phyloP scores from a whole-genome alignment of 169 alveolate species.

The Babesia caballi region DNA sequence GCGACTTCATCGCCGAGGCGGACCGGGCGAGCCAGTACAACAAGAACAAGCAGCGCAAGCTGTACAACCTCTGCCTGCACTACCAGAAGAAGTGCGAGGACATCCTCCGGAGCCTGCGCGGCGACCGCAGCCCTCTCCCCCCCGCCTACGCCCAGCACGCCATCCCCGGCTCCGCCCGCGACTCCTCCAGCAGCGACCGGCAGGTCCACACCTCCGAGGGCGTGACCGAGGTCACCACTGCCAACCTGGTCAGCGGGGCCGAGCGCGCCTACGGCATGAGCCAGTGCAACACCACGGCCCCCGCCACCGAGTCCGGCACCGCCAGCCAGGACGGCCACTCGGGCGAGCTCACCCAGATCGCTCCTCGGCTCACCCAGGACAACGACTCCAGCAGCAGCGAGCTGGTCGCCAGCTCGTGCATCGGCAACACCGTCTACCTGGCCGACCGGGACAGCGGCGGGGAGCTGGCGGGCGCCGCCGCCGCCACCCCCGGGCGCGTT shows the following conservation, averaged over 20 bases:
- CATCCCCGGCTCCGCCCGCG: too few species aligned
- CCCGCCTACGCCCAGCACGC: not conserved
- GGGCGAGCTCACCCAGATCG: not conserved
- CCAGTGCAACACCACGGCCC: constrained; percentile 20
- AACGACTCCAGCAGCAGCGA: not conserved
- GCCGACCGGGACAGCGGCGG: too few species aligned
- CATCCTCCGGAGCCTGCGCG: not conserved
- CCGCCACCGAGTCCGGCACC: not conserved
- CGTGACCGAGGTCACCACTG: constrained; percentile 1
- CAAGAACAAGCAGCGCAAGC: constrained; percentile 27
- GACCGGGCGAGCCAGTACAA: constrained; percentile 45
- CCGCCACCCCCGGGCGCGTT: too few species aligned
- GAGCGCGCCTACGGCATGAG: not conserved
- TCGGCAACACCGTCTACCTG: too few species aligned
- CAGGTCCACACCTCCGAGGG: not conserved
- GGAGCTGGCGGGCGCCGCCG: too few species aligned
- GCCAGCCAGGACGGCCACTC: not conserved
- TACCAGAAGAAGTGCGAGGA: constrained; percentile 22
- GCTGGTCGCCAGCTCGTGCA: too few species aligned
- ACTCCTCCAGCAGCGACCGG: not conserved
- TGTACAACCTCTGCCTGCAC: constrained; percentile 36
- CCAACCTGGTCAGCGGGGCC: not conserved
- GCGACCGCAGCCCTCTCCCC: not conserved
- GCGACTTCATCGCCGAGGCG: constrained; percentile 53
- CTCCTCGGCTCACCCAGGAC: not conserved